Evolutionary conservation across 345 rosid species (phyloP).

Genomic region (Clausena lansium): DNA sequence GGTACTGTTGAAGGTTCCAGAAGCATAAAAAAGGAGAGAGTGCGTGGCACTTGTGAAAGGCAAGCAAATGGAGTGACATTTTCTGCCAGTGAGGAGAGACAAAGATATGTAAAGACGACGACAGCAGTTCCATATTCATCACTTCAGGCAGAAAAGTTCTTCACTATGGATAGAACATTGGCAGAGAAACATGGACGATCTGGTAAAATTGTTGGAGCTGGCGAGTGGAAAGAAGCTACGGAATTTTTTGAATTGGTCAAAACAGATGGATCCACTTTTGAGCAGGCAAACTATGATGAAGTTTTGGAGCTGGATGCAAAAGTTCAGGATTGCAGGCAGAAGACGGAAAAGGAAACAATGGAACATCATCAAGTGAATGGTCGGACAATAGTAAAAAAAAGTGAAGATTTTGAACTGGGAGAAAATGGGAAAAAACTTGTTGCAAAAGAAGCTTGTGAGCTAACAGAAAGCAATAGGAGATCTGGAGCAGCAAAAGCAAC

Average conservation of each 20-base stretch:
- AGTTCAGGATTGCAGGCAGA: conserved; percentile 35
- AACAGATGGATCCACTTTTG: conserved; percentile 46
- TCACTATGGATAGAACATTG: conserved; percentile 22
- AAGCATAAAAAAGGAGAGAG: conserved; percentile 18
- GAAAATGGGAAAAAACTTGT: conserved; percentile 27
- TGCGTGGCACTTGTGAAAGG: conserved; percentile 17
- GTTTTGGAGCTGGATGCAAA: conserved; percentile 24
- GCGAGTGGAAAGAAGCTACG: conserved; percentile 75
- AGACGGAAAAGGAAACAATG: conserved; percentile 35
- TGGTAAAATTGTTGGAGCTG: conserved; percentile 42
- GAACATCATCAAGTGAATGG: conserved; percentile 30
- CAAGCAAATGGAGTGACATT: conserved; percentile 28
- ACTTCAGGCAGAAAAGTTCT: conserved; percentile 21
- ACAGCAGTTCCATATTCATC: conserved; percentile 28
- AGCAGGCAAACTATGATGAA: conserved; percentile 37
- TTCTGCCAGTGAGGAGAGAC: conserved; percentile 29
- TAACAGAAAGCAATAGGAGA: conserved; percentile 20
- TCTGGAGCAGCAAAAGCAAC: conserved; percentile 36
- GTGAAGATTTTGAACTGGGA: conserved; percentile 35
- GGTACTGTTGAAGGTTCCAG: conserved; percentile 14
- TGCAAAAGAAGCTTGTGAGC: conserved; percentile 25
- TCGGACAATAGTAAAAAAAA: conserved; percentile 30
- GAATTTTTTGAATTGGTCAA: conserved; percentile 66
- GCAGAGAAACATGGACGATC: conserved; percentile 36
- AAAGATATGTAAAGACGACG: conserved; percentile 14